Evolutionary conservation across 192 early-diverging fungal genomes (phyloP), one percentile per base, ranked within the genome.

Genomic region (Dissophora globulifera): DNA sequence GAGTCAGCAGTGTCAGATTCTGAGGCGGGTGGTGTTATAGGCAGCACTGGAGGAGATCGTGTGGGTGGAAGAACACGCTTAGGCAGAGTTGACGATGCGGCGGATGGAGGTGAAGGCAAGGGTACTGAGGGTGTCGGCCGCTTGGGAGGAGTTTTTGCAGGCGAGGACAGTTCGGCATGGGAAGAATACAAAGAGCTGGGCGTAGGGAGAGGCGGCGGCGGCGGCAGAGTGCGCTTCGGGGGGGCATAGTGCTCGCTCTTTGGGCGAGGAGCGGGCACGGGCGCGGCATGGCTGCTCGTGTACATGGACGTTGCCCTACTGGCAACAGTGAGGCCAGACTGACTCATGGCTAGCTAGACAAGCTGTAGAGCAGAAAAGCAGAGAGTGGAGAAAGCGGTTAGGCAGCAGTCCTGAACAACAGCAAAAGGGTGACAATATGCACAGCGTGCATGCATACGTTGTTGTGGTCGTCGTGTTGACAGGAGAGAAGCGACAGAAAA

Each of bases 131-230:
- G 12, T 9, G 47, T 41, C 5, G 65, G 66, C n/a, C n/a, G n/a
- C n/a, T n/a, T n/a, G n/a, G n/a, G n/a, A n/a, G n/a, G n/a, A n/a
- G n/a, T n/a, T n/a, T n/a, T n/a, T n/a, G n/a, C n/a, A n/a, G n/a
- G n/a, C n/a, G n/a, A n/a, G n/a, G n/a, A n/a, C n/a, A n/a, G n/a
- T n/a, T n/a, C n/a, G n/a, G n/a, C n/a, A n/a, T n/a, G n/a, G n/a
- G n/a, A n/a, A n/a, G n/a, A n/a, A n/a, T n/a, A n/a, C n/a, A n/a
- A n/a, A n/a, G n/a, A n/a, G n/a, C n/a, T n/a, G n/a, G n/a, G n/a
- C n/a, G n/a, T n/a, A n/a, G 43, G 66, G 1, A 69, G 32, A 20
- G 66, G 66, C 22, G 66, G 66, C 15, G 66, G 66, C 30, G 66
- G 64, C 35, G 64, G 66, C 10, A 69, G 56, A 5, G 55, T 43